Base-by-base conservation (phyloP, 2,329 filamentous ascomycete genomes). In the Ciborinia camelliae region DNA sequence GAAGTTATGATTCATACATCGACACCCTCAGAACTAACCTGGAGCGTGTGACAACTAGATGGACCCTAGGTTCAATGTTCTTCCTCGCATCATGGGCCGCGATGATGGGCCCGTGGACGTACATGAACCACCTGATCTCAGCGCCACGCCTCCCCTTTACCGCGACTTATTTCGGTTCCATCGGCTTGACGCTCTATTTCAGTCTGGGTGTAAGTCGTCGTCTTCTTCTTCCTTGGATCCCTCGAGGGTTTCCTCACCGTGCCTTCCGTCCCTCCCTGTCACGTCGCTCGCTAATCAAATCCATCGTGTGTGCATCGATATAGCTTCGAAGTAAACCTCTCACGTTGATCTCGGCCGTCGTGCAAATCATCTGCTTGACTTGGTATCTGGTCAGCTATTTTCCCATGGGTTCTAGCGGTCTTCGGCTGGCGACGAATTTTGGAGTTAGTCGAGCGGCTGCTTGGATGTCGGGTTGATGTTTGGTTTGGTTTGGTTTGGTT, bases 311-410 rank as follows among this genome's bases (percentile, higher is more conserved):
- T 65, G 64, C 73, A n/a, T n/a, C n/a, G n/a, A n/a, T n/a, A n/a
- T n/a, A 97, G 92, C 87, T 96, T 70, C 90, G 90, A 76, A 94
- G 84, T 75, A 92, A 90, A 48, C 79, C 96, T 68, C 85, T 98
- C 69, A 98, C 95, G 20, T 81, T 98, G 63, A 80, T 97, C 68
- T 90, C 92, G 28, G 88, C 91, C 67, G 83, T 97, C 66, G 80
- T 93, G 71, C 95, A 99, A 76, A 82, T 98, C 63, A 87, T 88
- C 62, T 90, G 90, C 68, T 81, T 98, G 69, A 70, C 91, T 54
- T 98, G 94, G 94, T 98, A 98, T 79, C 83, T 97, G 54, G 88
- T 98, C 77, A 96, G 91, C 79, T 99, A 99, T 78, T 98, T 98
- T 74, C 95, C 95, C 32, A 97, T 98, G 93, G 95, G 95, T 48